phyloP scores from a whole-genome alignment of 2,329 filamentous ascomycete genomes.

The Lachnellula subtilissima region DNA sequence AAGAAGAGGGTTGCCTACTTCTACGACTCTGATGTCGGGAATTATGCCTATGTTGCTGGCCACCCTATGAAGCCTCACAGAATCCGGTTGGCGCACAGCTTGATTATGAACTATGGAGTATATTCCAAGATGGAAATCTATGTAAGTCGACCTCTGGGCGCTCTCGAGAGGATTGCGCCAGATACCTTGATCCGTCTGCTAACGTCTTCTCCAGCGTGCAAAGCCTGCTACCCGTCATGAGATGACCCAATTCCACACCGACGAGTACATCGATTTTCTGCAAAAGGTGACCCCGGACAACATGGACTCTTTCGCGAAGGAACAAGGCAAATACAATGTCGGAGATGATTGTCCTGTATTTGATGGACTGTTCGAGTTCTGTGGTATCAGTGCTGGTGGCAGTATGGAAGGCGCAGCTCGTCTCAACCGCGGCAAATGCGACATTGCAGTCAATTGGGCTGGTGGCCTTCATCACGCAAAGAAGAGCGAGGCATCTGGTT shows the following conservation, averaged over 20 bases:
- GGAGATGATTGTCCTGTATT: conserved; percentile 97
- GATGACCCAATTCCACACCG: conserved; percentile 89
- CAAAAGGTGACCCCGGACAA: conserved; percentile 96
- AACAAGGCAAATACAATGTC: conserved; percentile 91
- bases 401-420: conserved; percentile 91
- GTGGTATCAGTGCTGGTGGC: conserved; percentile 88
- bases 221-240: conserved; percentile 86
- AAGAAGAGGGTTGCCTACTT: conserved; percentile 94
- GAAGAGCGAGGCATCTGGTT: conserved; percentile 91
- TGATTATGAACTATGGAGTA: conserved; percentile 93
- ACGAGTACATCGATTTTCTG: conserved; percentile 93
- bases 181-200: background rate
- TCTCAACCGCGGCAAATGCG: conserved; percentile 83
- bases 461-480: conserved; percentile 96
- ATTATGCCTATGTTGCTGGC: conserved; percentile 93
- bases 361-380: conserved; percentile 95
- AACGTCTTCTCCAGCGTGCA: conserved; percentile 52
- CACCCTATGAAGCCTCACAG: conserved; percentile 99
- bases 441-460: conserved; percentile 98
- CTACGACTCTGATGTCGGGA: conserved; percentile 96
- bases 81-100: conserved; percentile 87
- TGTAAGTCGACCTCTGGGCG: conserved; percentile 47
- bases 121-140: conserved; percentile 98
- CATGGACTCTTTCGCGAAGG: conserved; percentile 88
- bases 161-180: background rate